A percentile compares a stretch with the other conserved stretches of the same genome.
Conservation (phyloP, 805 yeast genomes). For the Hanseniaspora guilliermondii region DNA sequence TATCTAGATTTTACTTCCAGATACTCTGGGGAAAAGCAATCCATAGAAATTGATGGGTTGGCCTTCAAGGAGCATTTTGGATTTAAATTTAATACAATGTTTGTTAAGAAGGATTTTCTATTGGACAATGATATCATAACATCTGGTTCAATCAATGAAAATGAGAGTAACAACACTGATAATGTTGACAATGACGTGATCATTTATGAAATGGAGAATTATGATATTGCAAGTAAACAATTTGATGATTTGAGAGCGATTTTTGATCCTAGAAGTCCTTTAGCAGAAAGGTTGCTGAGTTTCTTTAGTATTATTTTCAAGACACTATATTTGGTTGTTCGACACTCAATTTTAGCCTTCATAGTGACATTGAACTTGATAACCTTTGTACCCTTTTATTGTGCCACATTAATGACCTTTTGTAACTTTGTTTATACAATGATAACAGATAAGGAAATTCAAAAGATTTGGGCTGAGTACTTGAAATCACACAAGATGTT, state of each 20-base stretch:
- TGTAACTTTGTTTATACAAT: conserved; percentile 18
- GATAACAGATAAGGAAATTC: conserved; percentile 21
- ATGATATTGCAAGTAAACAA: neutral
- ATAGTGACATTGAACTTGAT: conserved; percentile 19
- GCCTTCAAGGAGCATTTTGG: neutral
- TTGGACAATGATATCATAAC: neutral
- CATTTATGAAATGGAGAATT: neutral
- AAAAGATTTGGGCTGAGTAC: conserved; percentile 24
- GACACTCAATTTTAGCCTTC: conserved; percentile 19
- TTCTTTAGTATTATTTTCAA: conserved; percentile 16
- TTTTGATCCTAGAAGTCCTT: conserved; percentile 3
- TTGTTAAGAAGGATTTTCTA: neutral
- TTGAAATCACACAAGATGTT: conserved; percentile 9
- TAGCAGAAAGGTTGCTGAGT: neutral
- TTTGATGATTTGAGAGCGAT: conserved; percentile 3
- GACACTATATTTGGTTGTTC: conserved; percentile 19
- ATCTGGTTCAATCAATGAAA: neutral
- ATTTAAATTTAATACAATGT: neutral
- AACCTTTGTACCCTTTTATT: conserved; percentile 17
- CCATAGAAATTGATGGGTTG: neutral
- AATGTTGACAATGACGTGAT: neutral
- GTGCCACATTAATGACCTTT: conserved; percentile 15
- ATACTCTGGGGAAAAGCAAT: neutral
- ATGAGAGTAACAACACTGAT: too few species aligned
- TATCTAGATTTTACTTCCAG: neutral